Evolutionary conservation across 192 early-diverging fungal genomes (phyloP).

Genomic region (Mortierella hygrophila): DNA sequence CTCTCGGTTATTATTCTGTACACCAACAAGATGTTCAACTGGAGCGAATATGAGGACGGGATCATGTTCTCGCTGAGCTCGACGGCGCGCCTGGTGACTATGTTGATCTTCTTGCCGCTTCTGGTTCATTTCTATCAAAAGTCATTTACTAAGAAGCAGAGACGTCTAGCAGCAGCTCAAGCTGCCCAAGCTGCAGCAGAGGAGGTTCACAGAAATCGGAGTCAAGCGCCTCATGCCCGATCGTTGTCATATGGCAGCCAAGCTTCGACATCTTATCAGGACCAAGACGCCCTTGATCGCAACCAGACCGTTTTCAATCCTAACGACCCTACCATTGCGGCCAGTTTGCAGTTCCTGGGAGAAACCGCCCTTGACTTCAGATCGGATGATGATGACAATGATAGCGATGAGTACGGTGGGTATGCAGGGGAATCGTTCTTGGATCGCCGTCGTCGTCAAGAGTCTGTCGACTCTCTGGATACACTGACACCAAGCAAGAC

Average conservation of each 20-base stretch:
- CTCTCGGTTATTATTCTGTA: conserved; percentile 54
- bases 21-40: conserved; percentile 59
- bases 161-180: background rate
- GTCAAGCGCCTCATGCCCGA: background rate
- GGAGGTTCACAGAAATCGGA: too few species aligned
- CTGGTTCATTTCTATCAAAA: conserved; percentile 51
- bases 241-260: background rate
- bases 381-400: background rate
- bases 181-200: conserved; percentile 1
- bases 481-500: conserved; percentile 6
- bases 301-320: conserved; percentile 20
- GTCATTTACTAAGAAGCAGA: conserved; percentile 21
- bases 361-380: conserved; percentile 22
- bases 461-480: conserved; percentile 7
- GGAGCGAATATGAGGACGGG: conserved; percentile 61
- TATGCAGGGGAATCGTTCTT: background rate
- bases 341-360: conserved; percentile 30
- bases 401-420: background rate
- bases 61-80: conserved; percentile 55
- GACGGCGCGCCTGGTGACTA: conserved; percentile 35
- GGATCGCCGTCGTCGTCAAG: conserved; percentile 12
- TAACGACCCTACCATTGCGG: conserved; percentile 13
- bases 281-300: background rate
- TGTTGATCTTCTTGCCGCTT: conserved; percentile 55
- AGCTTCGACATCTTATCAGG: background rate